These are phyloP conservation scores for Amauroascus verrucosus DNA, from an alignment of 2,329 filamentous ascomycete species.

Conservation along the genomic window DNA sequence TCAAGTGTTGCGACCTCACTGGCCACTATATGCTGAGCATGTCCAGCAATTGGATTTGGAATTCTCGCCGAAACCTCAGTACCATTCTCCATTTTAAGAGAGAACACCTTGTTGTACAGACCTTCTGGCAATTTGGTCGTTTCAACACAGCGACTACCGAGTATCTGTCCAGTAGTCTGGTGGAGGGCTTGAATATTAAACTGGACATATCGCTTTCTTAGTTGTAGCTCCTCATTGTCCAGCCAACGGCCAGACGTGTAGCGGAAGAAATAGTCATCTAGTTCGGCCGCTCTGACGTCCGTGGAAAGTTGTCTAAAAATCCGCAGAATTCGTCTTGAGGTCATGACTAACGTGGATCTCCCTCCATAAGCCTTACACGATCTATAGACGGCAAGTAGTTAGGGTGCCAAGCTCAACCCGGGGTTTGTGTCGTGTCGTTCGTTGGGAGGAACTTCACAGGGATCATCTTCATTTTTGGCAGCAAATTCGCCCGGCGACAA, in stretches of 20 bases:
- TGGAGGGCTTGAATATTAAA: constrained; percentile 29
- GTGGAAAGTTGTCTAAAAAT: too few relatives aligned
- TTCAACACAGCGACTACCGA: constrained; percentile 15
- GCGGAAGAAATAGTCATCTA: too few relatives aligned
- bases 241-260: constrained; percentile 28
- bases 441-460: not conserved
- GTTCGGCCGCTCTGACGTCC: too few relatives aligned
- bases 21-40: constrained; percentile 14
- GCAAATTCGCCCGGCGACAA: not conserved
- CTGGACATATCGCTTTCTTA: constrained; percentile 22
- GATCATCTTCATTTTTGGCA: not conserved
- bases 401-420: too few relatives aligned
- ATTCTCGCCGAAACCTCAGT: constrained; percentile 14
- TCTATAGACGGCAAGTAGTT: too few relatives aligned
- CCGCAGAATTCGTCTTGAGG: too few relatives aligned
- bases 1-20: constrained; percentile 21
- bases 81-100: constrained; percentile 17
- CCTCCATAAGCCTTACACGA: too few relatives aligned
- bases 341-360: too few relatives aligned
- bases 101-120: constrained; percentile 23
- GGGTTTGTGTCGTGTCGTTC: too few relatives aligned
- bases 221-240: constrained; percentile 26
- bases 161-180: constrained; percentile 20
- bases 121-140: constrained; percentile 25
- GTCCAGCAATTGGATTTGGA: constrained; percentile 16